A percentile compares a stretch with the other conserved stretches of the same genome.
Conservation (phyloP, 2,329 filamentous ascomycete species). For the Sarocladium oryzae region DNA sequence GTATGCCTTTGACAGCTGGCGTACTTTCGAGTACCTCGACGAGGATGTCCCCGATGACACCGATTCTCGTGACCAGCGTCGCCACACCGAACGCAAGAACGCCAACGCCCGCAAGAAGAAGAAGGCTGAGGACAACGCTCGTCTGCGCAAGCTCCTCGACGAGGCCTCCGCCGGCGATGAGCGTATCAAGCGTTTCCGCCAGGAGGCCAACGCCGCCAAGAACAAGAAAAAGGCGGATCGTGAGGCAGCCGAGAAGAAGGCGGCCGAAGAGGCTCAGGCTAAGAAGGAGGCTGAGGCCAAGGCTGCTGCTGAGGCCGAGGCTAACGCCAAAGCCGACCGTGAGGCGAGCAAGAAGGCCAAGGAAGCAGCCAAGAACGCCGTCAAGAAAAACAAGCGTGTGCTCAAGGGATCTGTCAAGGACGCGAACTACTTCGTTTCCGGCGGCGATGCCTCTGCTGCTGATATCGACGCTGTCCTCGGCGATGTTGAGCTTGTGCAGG, state of each 20-base stretch:
- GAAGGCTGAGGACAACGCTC: conserved; percentile 95
- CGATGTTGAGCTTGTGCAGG: conserved; percentile 81
- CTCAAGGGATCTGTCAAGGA: conserved; percentile 93
- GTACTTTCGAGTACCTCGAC: conserved; percentile 95
- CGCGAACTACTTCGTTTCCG: conserved; percentile 84
- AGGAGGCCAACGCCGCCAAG: conserved; percentile 87
- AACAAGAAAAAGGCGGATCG: conserved; percentile 90
- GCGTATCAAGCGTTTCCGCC: conserved; percentile 95
- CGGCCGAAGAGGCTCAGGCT: conserved; percentile 75
- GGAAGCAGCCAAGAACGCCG: conserved; percentile 95
- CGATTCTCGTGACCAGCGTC: conserved; percentile 98
- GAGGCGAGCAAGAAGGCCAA: conserved; percentile 91
- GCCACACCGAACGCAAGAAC: conserved; percentile 97
- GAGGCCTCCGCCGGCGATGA: conserved; percentile 79
- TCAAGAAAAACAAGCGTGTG: conserved; percentile 99
- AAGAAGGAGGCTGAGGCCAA: conserved; percentile 80
- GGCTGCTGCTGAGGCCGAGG: conserved; percentile 76
- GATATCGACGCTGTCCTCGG: conserved; percentile 77
- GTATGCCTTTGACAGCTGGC: conserved; percentile 99
- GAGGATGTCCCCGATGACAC: conserved; percentile 99
- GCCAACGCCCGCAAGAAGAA: conserved; percentile 96
- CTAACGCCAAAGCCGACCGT: conserved; percentile 74
- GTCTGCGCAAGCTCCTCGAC: conserved; percentile 84
- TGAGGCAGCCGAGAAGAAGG: conserved; percentile 85
- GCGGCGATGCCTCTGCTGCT: conserved; percentile 64